These are phyloP conservation scores for Aurantiochytrium sp. DNA, from an alignment of 108 stramenopile species.

Conservation along the genomic window DNA sequence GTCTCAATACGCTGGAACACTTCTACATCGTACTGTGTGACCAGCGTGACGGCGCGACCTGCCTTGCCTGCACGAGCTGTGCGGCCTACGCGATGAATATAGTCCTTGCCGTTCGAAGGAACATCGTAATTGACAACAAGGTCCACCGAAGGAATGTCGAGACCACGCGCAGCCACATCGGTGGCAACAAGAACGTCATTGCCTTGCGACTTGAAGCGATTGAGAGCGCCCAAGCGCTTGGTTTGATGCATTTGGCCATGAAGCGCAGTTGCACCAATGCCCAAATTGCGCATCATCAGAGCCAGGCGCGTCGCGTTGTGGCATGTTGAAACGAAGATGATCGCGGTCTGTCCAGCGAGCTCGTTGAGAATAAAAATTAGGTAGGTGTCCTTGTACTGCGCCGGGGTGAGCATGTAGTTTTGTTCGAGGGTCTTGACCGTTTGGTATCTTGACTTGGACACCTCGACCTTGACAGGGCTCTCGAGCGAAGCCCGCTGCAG, in stretches of 20 bases:
- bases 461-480: slow-evolving; percentile 83
- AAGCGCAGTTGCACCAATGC: slow-evolving; percentile 87
- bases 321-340: slow-evolving; percentile 96
- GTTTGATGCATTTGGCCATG: slow-evolving; percentile 98
- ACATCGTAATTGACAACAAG: slow-evolving; percentile 91
- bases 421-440: slow-evolving; percentile 89
- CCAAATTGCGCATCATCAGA: slow-evolving; percentile 87
- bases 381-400: slow-evolving; percentile 98
- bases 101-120: slow-evolving; percentile 78
- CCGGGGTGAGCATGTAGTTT: slow-evolving; percentile 94
- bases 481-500: slow-evolving; percentile 84
- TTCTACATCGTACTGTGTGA: slow-evolving; percentile 98
- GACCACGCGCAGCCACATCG: slow-evolving; percentile 87
- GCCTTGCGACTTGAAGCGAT: slow-evolving; percentile 74
- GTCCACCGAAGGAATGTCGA: slow-evolving; percentile 94
- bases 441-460: slow-evolving; percentile 76
- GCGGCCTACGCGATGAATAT: slow-evolving; percentile 90
- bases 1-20: slow-evolving; percentile 91
- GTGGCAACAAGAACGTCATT: slow-evolving; percentile 78
- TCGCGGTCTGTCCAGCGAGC: slow-evolving; percentile 81
- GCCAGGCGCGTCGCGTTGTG: slow-evolving; percentile 86
- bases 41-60: slow-evolving; percentile 90
- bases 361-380: slow-evolving; percentile 91
- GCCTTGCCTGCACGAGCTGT: slow-evolving; percentile 92
- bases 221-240: slow-evolving; percentile 89